phyloP scores from a whole-genome alignment of 2,329 filamentous ascomycete genomes.

The Aureobasidium sp. region DNA sequence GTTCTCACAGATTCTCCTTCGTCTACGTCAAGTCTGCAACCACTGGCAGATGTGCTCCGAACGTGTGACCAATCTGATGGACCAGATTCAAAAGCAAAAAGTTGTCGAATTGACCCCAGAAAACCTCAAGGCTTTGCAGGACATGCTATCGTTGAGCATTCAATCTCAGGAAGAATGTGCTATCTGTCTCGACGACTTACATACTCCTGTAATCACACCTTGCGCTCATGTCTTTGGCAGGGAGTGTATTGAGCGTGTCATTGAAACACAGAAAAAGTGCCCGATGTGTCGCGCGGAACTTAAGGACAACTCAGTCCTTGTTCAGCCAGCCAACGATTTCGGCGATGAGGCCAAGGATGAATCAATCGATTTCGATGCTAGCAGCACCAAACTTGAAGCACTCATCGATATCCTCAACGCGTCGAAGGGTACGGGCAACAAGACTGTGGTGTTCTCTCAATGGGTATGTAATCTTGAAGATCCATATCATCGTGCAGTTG shows the following conservation, averaged over 20 bases:
- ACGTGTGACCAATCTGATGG: conserved; percentile 65
- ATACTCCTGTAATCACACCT: conserved; percentile 70
- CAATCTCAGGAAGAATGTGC: conserved; percentile 78
- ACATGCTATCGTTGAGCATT: conserved; percentile 67
- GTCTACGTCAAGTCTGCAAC: conserved; percentile 79
- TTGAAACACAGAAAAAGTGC: conserved; percentile 70
- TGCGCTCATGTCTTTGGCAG: conserved; percentile 77
- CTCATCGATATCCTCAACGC: conserved; percentile 68
- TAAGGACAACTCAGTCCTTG: conserved; percentile 51
- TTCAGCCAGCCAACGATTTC: conserved; percentile 53
- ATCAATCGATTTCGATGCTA: conserved; percentile 48
- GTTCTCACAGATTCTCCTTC: conserved; percentile 53
- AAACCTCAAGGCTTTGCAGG: conserved; percentile 65
- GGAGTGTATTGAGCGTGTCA: conserved; percentile 65
- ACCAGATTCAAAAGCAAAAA: conserved; percentile 59
- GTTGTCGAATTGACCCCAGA: conserved; percentile 64
- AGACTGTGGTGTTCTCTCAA: conserved; percentile 68
- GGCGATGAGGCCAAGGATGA: conserved; percentile 44
- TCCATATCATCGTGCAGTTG: background rate
- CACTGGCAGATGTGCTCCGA: conserved; percentile 79
- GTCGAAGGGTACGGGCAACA: conserved; percentile 58
- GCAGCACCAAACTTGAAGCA: conserved; percentile 77
- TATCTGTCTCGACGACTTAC: conserved; percentile 68
- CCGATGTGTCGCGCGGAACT: conserved; percentile 75
- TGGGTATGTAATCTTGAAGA: conserved; percentile 50